Base-by-base conservation (phyloP, 805 yeast genomes). In the Wickerhamiella australiensis region DNA sequence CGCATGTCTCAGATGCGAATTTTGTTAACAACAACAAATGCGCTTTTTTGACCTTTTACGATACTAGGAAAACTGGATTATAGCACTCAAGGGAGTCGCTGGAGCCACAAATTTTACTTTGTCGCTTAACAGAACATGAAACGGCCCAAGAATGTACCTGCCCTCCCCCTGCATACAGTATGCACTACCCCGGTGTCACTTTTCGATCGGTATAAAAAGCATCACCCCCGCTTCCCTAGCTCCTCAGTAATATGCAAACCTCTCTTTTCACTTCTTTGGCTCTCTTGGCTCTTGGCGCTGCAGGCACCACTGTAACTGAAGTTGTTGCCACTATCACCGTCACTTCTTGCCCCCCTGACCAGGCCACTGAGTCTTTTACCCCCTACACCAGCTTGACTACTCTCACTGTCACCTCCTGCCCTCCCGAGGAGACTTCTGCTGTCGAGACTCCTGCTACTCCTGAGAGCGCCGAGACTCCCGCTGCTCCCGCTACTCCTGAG, bases 341-440 rank as follows among this genome's bases (percentile, higher is more conserved):
- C n/a, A 25, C 35, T 27, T 31, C 38, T 11, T 43, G 47, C 47
- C 40, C 47, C 27, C 46, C 46, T 27, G 36, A 42, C 23, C 23
- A 38, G 27, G 25, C 26, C 12, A 18, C 42, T 21, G 42, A 21
- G 27, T 20, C 42, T 21, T 21, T 22, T 21, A 22, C 26, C 26
- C 42, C 42, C 21, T 18, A 42, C 37, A 26, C 46, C 2, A 18
- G 12, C 20, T 13, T 29, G 18, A 29, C 37, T 22, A 43, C 23
- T 33, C 3, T 21, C 21, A 31, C 40, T 15, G 45, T 42, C 22
- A 27, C 33, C 29, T 26, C 35, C 8, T 29, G 42, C 26, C 42
- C 42, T 13, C 42, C 42, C n/a, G 42, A 22, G n/a, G 17, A 38
- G 26, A n/a, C 42, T 17, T 7, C 27, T 22, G 26, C 27, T 38